Evolutionary conservation across 1,284 basidiomycete species (phyloP).

Genomic region (Boletus holoroseus): DNA sequence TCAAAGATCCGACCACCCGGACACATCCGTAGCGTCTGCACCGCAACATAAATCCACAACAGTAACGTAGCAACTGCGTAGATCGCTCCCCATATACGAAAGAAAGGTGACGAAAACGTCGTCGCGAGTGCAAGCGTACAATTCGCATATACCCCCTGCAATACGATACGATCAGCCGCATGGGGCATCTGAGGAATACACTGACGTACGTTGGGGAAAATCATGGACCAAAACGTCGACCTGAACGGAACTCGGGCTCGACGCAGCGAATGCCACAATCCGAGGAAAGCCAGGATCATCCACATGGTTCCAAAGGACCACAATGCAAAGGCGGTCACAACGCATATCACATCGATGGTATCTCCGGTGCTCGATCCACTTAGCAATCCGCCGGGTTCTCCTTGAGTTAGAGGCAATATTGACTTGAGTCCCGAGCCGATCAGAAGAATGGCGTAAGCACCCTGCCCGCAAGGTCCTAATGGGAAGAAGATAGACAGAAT

Average conservation of each 20-base stretch:
- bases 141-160: constrained; percentile 58
- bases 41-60: constrained; percentile 52
- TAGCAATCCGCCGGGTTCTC: constrained; percentile 27
- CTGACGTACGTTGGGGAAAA: constrained; percentile 55
- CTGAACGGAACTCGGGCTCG: constrained; percentile 41
- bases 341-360: constrained; percentile 41
- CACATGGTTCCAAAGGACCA: constrained; percentile 55
- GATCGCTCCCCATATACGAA: constrained; percentile 50
- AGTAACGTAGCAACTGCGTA: constrained; percentile 49
- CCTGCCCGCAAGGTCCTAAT: constrained; percentile 56
- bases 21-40: constrained; percentile 39
- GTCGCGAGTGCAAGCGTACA: constrained; percentile 51
- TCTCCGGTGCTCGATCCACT: constrained; percentile 32
- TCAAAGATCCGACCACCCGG: constrained; percentile 44
- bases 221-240: constrained; percentile 52
- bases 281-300: constrained; percentile 46
- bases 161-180: constrained; percentile 4
- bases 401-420: constrained; percentile 33
- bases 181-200: background rate
- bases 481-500: constrained; percentile 60
- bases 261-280: constrained; percentile 38
- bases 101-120: constrained; percentile 49
- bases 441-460: constrained; percentile 45
- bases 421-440: constrained; percentile 41
- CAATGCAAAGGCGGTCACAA: constrained; percentile 44